Conservation (phyloP, 179 eudicot genomes). For the Carnegiea gigantea region DNA sequence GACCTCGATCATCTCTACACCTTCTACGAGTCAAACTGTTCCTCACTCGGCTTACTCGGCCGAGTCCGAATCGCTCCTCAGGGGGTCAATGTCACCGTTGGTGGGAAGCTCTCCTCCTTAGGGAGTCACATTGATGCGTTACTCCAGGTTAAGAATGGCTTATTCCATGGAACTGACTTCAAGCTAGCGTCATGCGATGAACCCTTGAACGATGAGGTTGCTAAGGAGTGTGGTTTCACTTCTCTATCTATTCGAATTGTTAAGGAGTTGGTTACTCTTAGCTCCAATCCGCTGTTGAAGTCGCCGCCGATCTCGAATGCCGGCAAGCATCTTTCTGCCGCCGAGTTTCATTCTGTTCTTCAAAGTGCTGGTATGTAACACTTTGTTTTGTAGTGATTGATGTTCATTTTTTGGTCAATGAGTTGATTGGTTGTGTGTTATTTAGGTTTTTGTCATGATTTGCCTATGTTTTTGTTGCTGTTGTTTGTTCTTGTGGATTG, state of each 20-base stretch:
- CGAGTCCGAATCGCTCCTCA: conserved; percentile 82
- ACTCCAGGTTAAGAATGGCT: conserved; percentile 30
- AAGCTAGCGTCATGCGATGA: conserved; percentile 76
- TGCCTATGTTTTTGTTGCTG: background rate
- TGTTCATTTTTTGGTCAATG: background rate
- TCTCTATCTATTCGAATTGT: conserved; percentile 81
- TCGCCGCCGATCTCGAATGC: conserved; percentile 67
- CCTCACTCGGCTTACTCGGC: conserved; percentile 78
- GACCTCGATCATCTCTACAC: conserved; percentile 49
- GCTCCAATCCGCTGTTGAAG: conserved; percentile 57
- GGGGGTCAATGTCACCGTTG: conserved; percentile 94
- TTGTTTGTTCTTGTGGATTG: background rate
- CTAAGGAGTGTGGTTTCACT: conserved; percentile 89
- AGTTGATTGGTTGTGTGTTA: background rate
- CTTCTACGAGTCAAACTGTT: conserved; percentile 69
- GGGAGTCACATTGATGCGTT: conserved; percentile 64
- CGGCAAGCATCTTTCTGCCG: conserved; percentile 89
- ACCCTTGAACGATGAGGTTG: conserved; percentile 67
- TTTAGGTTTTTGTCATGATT: background rate
- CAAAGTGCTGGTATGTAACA: conserved; percentile 53
- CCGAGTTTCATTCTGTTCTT: conserved; percentile 76
- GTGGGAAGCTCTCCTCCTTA: conserved; percentile 64
- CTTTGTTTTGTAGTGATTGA: background rate
- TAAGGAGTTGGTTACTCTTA: conserved; percentile 87
- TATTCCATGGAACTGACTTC: conserved; percentile 83